Evolutionary conservation across 495 filamentous ascomycete genomes (phyloP), one percentile per base, ranked within the genome.

Genomic region (Elaphomyces granulatus): DNA sequence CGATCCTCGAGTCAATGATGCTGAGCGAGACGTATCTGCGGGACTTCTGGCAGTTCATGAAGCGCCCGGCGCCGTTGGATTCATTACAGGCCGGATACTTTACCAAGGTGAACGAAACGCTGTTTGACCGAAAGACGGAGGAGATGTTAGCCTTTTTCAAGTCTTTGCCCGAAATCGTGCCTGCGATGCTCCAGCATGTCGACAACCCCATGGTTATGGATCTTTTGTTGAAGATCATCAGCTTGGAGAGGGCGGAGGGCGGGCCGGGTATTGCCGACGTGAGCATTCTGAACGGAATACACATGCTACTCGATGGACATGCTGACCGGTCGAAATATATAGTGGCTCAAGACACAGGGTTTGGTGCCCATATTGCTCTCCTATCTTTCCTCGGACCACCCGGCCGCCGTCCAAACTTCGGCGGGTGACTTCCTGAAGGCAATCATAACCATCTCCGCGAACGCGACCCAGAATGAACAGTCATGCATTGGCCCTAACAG

Each of bases 121-220:
- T 99, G 14, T 77, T 99, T 39, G 92, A 95, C 58, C 92, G 87
- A 59, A 96, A 96, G 71, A 95, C 92, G 20, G 81, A 87, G 45
- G 87, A 94, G 44, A 96, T 95, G 86, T 60, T 99, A 32, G 77
- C 78, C 12, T 75, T 96, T 36, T 71, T 96, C 45, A 90, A 83
- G 54, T 79, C 78, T 2, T 50, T 94, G 35, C 78, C 88, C 20
- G 76, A 78, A 28, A 80, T 92, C 21, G 70, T 99, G 17, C 67
- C 79, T 1, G 77, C 83, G 41, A 84, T 96, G 60, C 68, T 96
- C 37, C 80, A 84, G 50, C 90, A 99, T 58, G 84, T 99, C 31
- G 90, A 99, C 51, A 94, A 84, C 48, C 90, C 90, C 0, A 92
- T 94, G 82, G 79, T 99, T 15, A 99, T 99, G 90, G 90, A 99